phyloP scores from a whole-genome alignment of 2,329 filamentous ascomycete species.

The Fusarium pseudograminearum region DNA sequence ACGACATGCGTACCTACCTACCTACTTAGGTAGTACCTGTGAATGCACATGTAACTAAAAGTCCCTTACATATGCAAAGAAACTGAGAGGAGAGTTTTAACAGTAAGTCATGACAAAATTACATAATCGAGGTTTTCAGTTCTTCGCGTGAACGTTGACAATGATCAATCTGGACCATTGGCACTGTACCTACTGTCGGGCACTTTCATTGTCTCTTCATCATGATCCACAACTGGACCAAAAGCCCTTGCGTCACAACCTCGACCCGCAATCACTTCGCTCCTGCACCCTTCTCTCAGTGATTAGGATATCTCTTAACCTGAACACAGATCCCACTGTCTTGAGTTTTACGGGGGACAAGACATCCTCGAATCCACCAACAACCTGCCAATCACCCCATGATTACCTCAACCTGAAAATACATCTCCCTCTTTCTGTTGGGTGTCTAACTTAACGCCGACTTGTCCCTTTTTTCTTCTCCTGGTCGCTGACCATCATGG shows the following conservation, averaged over 20 bases:
- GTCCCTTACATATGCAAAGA: conserved; percentile 20
- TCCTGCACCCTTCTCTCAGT: conserved; percentile 23
- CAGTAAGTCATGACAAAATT: not conserved
- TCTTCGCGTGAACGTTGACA: not conserved
- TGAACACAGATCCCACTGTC: conserved; percentile 10
- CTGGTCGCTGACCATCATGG: conserved; percentile 64
- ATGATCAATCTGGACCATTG: not conserved
- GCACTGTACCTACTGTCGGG: not conserved
- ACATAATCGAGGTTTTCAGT: not conserved
- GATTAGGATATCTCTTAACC: conserved; percentile 7
- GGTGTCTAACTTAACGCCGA: conserved; percentile 5
- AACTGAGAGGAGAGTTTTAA: not conserved
- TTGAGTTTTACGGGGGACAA: conserved; percentile 1
- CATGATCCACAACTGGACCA: conserved; percentile 33
- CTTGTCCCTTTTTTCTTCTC: conserved; percentile 1
- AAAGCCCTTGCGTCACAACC: conserved; percentile 42
- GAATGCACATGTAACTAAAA: conserved; percentile 9
- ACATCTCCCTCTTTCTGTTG: not conserved
- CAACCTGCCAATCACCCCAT: conserved; percentile 4
- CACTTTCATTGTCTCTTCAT: conserved; percentile 5
- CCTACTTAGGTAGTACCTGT: too few relatives aligned
- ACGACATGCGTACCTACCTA: not conserved
- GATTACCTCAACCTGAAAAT: not conserved
- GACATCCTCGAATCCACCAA: not conserved
- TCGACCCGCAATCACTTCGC: conserved; percentile 30